Evolutionary conservation across 371 early-diverging fungal genomes (phyloP), one percentile per base, ranked within the genome.

Genomic region (Mucor plumbeus): DNA sequence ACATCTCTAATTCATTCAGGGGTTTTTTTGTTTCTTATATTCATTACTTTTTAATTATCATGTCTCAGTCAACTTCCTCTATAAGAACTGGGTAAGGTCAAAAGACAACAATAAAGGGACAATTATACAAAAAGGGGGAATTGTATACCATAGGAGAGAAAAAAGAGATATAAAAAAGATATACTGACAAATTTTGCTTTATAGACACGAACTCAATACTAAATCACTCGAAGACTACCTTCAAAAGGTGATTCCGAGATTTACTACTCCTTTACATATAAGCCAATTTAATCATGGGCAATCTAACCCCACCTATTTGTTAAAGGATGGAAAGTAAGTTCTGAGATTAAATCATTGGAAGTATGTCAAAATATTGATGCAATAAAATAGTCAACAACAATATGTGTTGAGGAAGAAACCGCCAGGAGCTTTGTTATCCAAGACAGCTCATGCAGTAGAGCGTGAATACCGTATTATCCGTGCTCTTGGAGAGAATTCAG

Each of bases 391-490:
- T 53, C 75, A 80, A 55, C 79, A 78, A 40, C 79, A 84, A 41
- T 94, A 87, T 79, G 95, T 95, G 21, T 80, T 97, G 50, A 91
- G 97, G 63, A 95, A 95, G 81, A 96, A 96, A 77, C 97, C 97
- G 1, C 91, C 94, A 34, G 97, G 97, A 40, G 65, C 85, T 8
- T 80, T 97, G 31, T 62, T 97, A 21, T 93, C 94, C 33, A 86
- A 84, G 26, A 95, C 94, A 1, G 96, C 96, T 1, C 95, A 95
- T 72, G 93, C 93, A n/a, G 89, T 97, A 61, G 97, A 97, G 72
- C 84, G 97, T 57, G 97, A 97, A 77, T 95, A 85, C 78, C 82
- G 88, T 38, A 85, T 96, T 33, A 79, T 97, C 55, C 70, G 85
- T 44, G 94, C 95, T 3, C 84, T 97, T 17, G 88, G 90, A 44